These are phyloP conservation scores for Vigna hirtella DNA, from an alignment of 306 rosid genomes.

Conservation along the genomic window DNA sequence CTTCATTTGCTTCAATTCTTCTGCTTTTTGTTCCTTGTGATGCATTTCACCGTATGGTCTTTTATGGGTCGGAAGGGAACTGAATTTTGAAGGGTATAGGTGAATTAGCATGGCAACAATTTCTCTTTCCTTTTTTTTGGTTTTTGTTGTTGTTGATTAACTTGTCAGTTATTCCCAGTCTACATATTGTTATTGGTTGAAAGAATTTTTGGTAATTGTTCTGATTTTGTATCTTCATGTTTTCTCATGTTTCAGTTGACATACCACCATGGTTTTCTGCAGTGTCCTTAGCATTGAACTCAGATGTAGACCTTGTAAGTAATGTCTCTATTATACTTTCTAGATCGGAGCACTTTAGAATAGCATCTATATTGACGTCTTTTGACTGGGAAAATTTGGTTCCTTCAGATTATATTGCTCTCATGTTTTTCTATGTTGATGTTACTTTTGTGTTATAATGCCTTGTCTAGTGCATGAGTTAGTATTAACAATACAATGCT, in stretches of 20 bases:
- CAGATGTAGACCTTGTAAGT: constrained; percentile 90
- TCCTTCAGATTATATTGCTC: constrained; percentile 15
- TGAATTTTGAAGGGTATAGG: constrained; percentile 40
- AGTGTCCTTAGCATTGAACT: constrained; percentile 71
- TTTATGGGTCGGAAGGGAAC: constrained; percentile 44
- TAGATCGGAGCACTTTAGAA: constrained; percentile 29
- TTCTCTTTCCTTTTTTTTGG: background rate
- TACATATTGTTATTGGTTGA: constrained; percentile 27
- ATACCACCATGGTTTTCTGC: constrained; percentile 92
- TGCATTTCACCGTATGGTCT: constrained; percentile 6
- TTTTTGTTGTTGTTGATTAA: background rate
- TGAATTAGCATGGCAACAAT: background rate
- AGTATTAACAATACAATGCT: constrained; percentile 19
- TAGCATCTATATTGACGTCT: constrained; percentile 14
- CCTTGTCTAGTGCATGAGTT: constrained; percentile 7
- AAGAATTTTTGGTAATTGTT: constrained; percentile 13
- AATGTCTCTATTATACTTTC: constrained; percentile 34
- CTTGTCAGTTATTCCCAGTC: constrained; percentile 4
- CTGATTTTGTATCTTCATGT: constrained; percentile 48
- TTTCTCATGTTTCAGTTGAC: constrained; percentile 75
- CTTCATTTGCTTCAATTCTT: constrained; percentile 25
- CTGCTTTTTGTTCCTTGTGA: constrained; percentile 6
- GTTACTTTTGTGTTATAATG: constrained; percentile 34
- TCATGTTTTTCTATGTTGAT: background rate
- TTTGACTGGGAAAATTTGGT: constrained; percentile 13